Evolutionary conservation across 2,329 filamentous ascomycete genomes (phyloP), one percentile per base, ranked within the genome.

Genomic region (Elsinoe necatrix): DNA sequence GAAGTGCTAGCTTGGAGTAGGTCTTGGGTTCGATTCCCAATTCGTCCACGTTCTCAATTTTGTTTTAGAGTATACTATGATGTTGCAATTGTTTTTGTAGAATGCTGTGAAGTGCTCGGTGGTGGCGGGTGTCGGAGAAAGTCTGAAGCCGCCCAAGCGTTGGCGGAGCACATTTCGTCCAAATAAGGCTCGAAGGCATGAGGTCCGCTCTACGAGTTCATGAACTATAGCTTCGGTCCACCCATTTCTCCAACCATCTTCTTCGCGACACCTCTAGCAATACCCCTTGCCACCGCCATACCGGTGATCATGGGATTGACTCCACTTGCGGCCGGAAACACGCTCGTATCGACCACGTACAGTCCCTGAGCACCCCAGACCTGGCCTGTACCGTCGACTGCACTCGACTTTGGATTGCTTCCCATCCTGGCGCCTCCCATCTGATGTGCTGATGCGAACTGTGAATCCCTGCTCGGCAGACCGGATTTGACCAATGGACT

Each of bases 291-390:
- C 63, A 87, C 78, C 1, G 81, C 81, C 87, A 91, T 89, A 57
- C 75, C 78, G 11, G 86, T 89, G 42, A 90, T 75, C 87, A 92
- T 91, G 11, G 87, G 87, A 67, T 91, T 91, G 27, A 90, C 86
- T 1, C 87, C 87, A 66, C 82, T 88, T 9, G 86, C 86, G 57
- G 80, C 85, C 1, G 86, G 87, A 60, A 91, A 86, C 9, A 89
- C 83, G 67, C 84, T 89, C 43, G 85, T 82, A 68, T 92, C 87
- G 8, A 83, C 81, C 16, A 91, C 81, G 66, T 82, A 89, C 63
- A 91, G 65, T 0, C 78, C 80, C 63, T 82, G 72, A 0, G 75
- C 77, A 1, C 80, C 85, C 84, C 85, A 91, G 5, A 89, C 74
- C 39, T 61, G 60, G 0, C 75, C 75, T 16, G 65, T 59, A 0